Percentiles rank a stretch among this genome's conserved stretches.
phyloP scores from a whole-genome alignment of 2,329 filamentous ascomycete species.

The Colletotrichum sidae region DNA sequence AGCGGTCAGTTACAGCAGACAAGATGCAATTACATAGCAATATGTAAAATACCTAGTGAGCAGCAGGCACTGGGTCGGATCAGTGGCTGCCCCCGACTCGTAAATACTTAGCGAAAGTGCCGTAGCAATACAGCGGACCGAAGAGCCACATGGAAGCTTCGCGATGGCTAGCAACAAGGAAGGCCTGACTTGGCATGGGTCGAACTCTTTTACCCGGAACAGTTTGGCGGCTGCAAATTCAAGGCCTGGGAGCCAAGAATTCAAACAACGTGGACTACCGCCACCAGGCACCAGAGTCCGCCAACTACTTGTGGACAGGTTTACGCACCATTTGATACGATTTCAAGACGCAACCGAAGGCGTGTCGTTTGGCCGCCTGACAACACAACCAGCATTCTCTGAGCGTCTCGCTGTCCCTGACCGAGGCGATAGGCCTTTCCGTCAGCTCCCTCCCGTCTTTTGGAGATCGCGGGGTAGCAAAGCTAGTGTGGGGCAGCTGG shows the following conservation, averaged over 20 bases:
- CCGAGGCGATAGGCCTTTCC: not conserved
- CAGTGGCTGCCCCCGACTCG: too few species aligned
- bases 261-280: not conserved
- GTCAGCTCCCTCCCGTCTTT: not conserved
- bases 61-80: too few species aligned
- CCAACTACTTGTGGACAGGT: not conserved
- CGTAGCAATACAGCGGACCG: not conserved
- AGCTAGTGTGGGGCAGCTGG: constrained; percentile 28
- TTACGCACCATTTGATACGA: not conserved
- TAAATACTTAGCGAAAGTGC: not conserved
- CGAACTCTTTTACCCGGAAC: constrained; percentile 10
- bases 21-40: not conserved
- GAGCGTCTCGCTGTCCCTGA: not conserved
- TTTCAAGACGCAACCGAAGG: too few species aligned
- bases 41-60: too few species aligned
- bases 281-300: not conserved
- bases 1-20: constrained; percentile 17
- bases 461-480: constrained; percentile 35
- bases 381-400: too few species aligned
- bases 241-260: not conserved
- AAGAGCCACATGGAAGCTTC: constrained; percentile 19
- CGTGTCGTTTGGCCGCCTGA: too few species aligned
- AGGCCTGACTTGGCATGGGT: constrained; percentile 4
- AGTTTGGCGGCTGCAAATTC: constrained; percentile 6
- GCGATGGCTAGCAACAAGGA: constrained; percentile 9